Conservation (phyloP, 257 asterid species). For the Leonotis leonurus region DNA sequence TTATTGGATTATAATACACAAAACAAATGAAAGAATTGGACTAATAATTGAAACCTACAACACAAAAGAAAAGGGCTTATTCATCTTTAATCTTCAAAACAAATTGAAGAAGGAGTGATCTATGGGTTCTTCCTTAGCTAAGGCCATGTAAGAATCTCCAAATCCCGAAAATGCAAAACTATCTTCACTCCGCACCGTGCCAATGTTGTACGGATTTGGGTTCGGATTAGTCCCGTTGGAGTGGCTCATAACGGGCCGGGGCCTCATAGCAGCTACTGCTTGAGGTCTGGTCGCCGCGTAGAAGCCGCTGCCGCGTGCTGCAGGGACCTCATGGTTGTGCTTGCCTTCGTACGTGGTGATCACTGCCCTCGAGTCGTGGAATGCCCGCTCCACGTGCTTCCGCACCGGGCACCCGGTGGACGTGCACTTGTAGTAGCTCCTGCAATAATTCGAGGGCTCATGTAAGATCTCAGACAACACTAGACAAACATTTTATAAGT, state of each 20-base stretch:
- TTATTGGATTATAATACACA: neutral
- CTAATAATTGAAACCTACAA: slow-evolving; percentile 17
- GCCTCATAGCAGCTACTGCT: slow-evolving; percentile 27
- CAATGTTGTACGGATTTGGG: slow-evolving; percentile 54
- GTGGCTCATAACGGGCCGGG: slow-evolving; percentile 33
- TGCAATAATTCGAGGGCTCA: slow-evolving; percentile 5
- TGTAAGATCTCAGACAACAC: neutral
- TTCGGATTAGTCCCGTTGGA: slow-evolving; percentile 23
- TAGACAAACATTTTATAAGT: too few relatives aligned
- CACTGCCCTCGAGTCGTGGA: slow-evolving; percentile 49
- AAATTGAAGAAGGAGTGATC: slow-evolving; percentile 55
- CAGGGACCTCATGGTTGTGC: slow-evolving; percentile 82
- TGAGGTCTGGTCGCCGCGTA: slow-evolving; percentile 32
- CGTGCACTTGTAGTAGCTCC: slow-evolving; percentile 93
- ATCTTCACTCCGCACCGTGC: slow-evolving; percentile 42
- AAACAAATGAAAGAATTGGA: slow-evolving; percentile 30
- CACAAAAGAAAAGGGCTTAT: neutral
- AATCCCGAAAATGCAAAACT: slow-evolving; percentile 37
- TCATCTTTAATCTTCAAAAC: neutral
- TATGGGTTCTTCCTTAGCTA: slow-evolving; percentile 75
- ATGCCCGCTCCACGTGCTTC: slow-evolving; percentile 74
- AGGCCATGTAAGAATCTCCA: slow-evolving; percentile 27
- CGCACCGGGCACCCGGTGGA: slow-evolving; percentile 52
- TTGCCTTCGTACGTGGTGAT: slow-evolving; percentile 81
- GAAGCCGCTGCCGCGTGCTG: slow-evolving; percentile 41